These are phyloP conservation scores for Pulicaria dysenterica DNA, from an alignment of 129 eudicot species.

Conservation along the genomic window DNA sequence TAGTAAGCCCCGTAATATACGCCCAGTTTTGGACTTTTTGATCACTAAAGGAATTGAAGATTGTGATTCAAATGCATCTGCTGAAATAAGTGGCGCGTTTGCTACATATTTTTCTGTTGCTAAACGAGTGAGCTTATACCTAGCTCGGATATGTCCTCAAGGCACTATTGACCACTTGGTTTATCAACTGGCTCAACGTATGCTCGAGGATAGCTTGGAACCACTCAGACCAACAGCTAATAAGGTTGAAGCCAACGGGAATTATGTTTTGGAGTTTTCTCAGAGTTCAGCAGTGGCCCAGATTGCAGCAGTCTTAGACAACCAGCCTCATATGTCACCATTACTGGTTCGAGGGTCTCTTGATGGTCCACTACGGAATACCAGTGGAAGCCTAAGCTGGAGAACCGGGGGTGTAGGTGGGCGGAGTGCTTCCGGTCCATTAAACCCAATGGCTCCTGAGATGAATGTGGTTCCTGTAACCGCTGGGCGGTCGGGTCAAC, in stretches of 20 bases:
- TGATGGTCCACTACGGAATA: slow-evolving; percentile 85
- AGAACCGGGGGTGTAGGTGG: slow-evolving; percentile 92
- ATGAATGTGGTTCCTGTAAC: slow-evolving; percentile 81
- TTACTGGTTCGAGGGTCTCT: slow-evolving; percentile 93
- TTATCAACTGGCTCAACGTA: slow-evolving; percentile 90
- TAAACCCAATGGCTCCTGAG: slow-evolving; percentile 97
- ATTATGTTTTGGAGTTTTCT: slow-evolving; percentile 80
- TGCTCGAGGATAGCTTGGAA: slow-evolving; percentile 91
- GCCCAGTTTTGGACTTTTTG: slow-evolving; percentile 94
- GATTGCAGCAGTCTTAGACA: slow-evolving; percentile 71
- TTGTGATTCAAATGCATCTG: slow-evolving; percentile 96
- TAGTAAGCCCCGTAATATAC: slow-evolving; percentile 82
- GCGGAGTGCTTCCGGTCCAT: slow-evolving; percentile 93
- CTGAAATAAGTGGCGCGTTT: slow-evolving; percentile 98
- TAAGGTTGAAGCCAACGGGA: slow-evolving; percentile 62
- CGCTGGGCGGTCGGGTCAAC: slow-evolving; percentile 95
- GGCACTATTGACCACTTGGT: slow-evolving; percentile 97
- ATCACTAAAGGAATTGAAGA: slow-evolving; percentile 97
- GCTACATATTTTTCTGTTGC: slow-evolving; percentile 98
- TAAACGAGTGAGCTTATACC: slow-evolving; percentile 86
- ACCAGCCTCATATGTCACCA: slow-evolving; percentile 99
- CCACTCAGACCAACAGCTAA: slow-evolving; percentile 69
- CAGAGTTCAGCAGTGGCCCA: slow-evolving; percentile 92
- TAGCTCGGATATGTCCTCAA: slow-evolving; percentile 96
- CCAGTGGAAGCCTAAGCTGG: slow-evolving; percentile 99